Conservation (phyloP, 331 rosid genomes). For the Stylosanthes scabra region DNA sequence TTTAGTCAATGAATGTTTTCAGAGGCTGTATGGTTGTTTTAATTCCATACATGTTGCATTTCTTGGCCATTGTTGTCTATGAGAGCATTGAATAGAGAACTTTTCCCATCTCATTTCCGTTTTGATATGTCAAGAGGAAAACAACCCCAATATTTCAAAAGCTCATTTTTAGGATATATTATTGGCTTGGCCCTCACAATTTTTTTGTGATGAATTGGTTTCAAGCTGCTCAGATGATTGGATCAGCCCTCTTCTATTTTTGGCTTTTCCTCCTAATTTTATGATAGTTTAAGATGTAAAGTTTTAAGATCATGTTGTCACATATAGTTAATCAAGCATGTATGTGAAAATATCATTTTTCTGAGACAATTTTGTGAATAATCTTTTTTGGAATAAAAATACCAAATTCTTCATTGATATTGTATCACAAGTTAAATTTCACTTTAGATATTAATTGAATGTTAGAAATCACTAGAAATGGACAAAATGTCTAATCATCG, state of each 20-base stretch:
- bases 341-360: constrained; percentile 8
- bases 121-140: constrained; percentile 87
- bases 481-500: neutral
- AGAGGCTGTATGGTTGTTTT: neutral
- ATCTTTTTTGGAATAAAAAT: neutral
- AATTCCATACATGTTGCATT: neutral
- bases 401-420: neutral
- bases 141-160: constrained; percentile 81
- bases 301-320: neutral
- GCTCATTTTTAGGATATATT: constrained; percentile 90
- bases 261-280: neutral
- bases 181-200: constrained; percentile 83
- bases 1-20: neutral
- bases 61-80: neutral
- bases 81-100: neutral
- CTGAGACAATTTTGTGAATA: too few relatives aligned
- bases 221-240: constrained; percentile 70
- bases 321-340: constrained; percentile 3
- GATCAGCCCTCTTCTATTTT: neutral
- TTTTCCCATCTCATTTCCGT: neutral
- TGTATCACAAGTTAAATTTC: neutral
- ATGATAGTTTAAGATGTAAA: neutral
- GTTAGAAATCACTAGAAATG: neutral
- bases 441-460: neutral
- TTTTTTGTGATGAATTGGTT: constrained; percentile 98